These are phyloP conservation scores for Pyrenula aspistea DNA, from an alignment of 495 filamentous ascomycete genomes.

Conservation along the genomic window DNA sequence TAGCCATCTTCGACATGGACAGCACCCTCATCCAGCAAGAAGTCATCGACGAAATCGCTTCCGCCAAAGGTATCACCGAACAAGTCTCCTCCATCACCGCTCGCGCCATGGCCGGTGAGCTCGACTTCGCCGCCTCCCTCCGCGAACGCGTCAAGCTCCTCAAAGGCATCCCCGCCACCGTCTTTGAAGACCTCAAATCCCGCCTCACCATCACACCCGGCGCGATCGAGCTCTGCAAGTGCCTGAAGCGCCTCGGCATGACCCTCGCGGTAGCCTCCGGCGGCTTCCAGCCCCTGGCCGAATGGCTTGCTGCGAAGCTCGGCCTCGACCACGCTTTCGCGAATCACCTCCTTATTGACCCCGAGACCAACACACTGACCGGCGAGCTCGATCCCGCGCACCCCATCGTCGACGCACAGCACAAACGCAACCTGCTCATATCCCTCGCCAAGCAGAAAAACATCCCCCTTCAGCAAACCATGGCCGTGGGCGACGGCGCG, in stretches of 20 bases:
- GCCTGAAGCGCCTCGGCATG: slow-evolving; percentile 62
- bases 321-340: slow-evolving; percentile 80
- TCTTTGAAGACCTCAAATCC: slow-evolving; percentile 65
- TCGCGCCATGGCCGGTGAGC: slow-evolving; percentile 89
- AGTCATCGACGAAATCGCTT: slow-evolving; percentile 89
- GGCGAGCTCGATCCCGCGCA: slow-evolving; percentile 58
- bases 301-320: slow-evolving; percentile 68
- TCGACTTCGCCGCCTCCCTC: slow-evolving; percentile 82
- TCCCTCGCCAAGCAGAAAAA: slow-evolving; percentile 64
- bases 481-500: slow-evolving; percentile 87
- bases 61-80: slow-evolving; percentile 60
- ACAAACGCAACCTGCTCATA: slow-evolving; percentile 64
- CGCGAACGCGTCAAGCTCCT: slow-evolving; percentile 67
- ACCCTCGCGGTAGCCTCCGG: slow-evolving; percentile 85
- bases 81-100: slow-evolving; percentile 71
- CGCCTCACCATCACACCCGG: slow-evolving; percentile 72
- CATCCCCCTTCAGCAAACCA: slow-evolving; percentile 59
- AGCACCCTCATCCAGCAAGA: slow-evolving; percentile 92
- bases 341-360: slow-evolving; percentile 68
- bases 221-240: slow-evolving; percentile 56
- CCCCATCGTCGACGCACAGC: slow-evolving; percentile 69
- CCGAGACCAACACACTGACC: slow-evolving; percentile 55
- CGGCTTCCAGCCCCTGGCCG: slow-evolving; percentile 79
- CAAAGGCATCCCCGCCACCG: slow-evolving; percentile 61
- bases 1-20: slow-evolving; percentile 97